Base-by-base conservation (phyloP, 2,329 filamentous ascomycete genomes). In the Diaporthe ilicicola region DNA sequence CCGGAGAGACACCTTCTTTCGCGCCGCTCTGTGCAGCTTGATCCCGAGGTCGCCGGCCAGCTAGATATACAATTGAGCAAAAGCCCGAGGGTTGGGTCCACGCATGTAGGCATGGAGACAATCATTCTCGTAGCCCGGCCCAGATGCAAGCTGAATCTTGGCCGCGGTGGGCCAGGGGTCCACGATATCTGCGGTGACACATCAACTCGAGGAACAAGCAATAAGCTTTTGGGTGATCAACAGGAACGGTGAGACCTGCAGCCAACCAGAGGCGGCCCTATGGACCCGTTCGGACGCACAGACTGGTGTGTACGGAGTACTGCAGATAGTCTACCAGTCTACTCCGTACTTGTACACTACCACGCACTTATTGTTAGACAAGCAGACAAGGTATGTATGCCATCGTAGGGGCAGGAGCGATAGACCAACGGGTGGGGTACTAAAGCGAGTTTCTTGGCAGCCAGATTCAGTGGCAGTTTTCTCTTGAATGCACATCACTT, bases 181-280 rank as follows among this genome's bases (percentile, higher is more conserved):
- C 17, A 15, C 32, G 42, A 50, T 39, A 50, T 17, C 46, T 56
- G 50, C 48, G 12, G 48, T 59, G 42, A 17, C 65, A 59, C 37
- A 56, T 27, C 39, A n/a, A 32, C n/a, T 24, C 13, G 29, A 48
- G 44, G 46, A 68, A 68, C 53, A 68, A 68, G 65, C 53, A 68
- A 68, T 39, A 37, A 50, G 42, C 42, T 29, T 37, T 29, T 29
- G 39, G 39, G 44, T n/a, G 65, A 68, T 59, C 53, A 59, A 9
- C 65, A 67, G 53, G 65, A 37, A 68, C 65, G 44, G 65, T 37
- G 39, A 50, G 53, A 54, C 34, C 42, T 13, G 29, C 65, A 56
- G 44, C 51, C 65, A 68, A 68, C 42, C 53, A 34, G 65, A 59
- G 29, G 34, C 22, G 7, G 2, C 9, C 53, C 24, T 7, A 8